phyloP scores from a whole-genome alignment of 768 basidiomycete species.

The Calocybe cyanea region DNA sequence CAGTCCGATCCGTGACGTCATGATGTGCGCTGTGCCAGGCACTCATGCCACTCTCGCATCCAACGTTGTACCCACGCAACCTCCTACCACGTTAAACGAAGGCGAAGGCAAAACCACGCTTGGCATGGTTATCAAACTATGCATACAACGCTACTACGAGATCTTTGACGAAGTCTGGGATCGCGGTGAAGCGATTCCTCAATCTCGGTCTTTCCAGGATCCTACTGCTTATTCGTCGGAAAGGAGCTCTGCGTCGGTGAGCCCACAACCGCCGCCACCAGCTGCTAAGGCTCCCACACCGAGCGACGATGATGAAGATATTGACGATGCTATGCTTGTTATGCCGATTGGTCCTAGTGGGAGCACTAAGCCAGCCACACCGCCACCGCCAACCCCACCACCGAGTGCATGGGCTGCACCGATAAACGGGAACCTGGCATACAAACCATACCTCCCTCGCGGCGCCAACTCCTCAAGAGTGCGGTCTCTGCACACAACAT shows the following conservation, averaged over 20 bases:
- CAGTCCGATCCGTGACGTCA: conserved; percentile 66
- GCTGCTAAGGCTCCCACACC: conserved; percentile 12
- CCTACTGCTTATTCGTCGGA: conserved; percentile 7
- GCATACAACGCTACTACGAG: conserved; percentile 82
- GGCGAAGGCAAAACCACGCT: conserved; percentile 59
- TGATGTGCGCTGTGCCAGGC: conserved; percentile 64
- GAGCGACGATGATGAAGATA: conserved; percentile 64
- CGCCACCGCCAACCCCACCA: conserved; percentile 20
- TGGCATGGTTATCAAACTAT: conserved; percentile 68
- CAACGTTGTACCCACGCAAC: conserved; percentile 16
- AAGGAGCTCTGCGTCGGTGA: conserved; percentile 17
- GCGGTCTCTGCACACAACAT: conserved; percentile 33
- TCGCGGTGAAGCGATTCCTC: conserved; percentile 55
- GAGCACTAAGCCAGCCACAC: conserved; percentile 4
- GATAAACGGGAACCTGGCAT: conserved; percentile 5
- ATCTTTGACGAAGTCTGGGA: conserved; percentile 81
- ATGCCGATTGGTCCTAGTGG: conserved; percentile 59
- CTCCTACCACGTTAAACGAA: not conserved
- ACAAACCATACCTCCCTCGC: conserved; percentile 41
- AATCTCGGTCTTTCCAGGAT: conserved; percentile 18
- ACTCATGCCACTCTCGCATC: conserved; percentile 35
- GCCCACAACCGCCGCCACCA: conserved; percentile 14
- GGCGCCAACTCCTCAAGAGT: conserved; percentile 24
- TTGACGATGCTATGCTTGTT: conserved; percentile 72
- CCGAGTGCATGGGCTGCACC: conserved; percentile 36